Evolutionary conservation across 192 early-diverging fungal species (phyloP).

Genomic region (Rhizoclosmatium sp.): DNA sequence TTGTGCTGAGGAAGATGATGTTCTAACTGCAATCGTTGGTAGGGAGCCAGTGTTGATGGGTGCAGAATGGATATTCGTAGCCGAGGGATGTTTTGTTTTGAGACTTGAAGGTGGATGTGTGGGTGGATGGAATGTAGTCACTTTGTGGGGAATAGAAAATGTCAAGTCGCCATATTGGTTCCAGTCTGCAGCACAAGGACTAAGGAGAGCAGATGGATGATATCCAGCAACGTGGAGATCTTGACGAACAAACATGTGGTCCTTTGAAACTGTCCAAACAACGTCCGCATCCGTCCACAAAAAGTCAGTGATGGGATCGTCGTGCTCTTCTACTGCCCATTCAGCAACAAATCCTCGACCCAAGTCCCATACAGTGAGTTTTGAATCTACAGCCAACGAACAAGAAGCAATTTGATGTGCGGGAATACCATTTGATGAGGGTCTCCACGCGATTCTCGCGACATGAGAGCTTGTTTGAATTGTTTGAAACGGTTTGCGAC

Average conservation of each 20-base stretch:
- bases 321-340: constrained; percentile 74
- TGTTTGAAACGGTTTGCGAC: constrained; percentile 59
- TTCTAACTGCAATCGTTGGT: neutral
- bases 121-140: neutral
- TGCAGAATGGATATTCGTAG: neutral
- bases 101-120: neutral
- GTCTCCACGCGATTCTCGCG: constrained; percentile 76
- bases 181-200: constrained; percentile 64
- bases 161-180: constrained; percentile 72
- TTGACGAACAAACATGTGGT: constrained; percentile 74
- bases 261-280: constrained; percentile 79
- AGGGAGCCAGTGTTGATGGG: neutral
- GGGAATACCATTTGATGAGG: constrained; percentile 43
- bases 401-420: constrained; percentile 73
- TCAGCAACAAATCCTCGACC: constrained; percentile 71
- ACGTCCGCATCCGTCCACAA: constrained; percentile 69
- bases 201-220: constrained; percentile 56
- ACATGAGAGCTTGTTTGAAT: constrained; percentile 75
- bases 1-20: neutral
- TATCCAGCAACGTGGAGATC: constrained; percentile 58
- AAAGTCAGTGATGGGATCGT: constrained; percentile 74
- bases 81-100: neutral
- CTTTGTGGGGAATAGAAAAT: constrained; percentile 54
- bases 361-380: constrained; percentile 80
- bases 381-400: constrained; percentile 64